Evolutionary conservation across 2,329 filamentous ascomycete genomes (phyloP).

Genomic region (Sphaerostilbella broomeana): DNA sequence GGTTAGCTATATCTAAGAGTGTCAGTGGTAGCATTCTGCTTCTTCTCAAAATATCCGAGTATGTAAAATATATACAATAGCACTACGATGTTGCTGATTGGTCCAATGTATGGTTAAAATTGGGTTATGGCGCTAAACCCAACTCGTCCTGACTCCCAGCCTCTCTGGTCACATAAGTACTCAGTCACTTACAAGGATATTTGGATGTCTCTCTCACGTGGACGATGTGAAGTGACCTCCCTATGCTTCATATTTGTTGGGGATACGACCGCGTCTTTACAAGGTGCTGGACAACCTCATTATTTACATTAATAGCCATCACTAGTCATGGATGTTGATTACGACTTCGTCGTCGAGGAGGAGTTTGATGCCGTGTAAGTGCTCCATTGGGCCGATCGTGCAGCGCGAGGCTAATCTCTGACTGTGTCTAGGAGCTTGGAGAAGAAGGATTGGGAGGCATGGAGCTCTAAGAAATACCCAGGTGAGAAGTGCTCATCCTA

Average conservation of each 20-base stretch:
- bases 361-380: constrained; percentile 50
- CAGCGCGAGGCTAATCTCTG: not conserved
- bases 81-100: too few relatives aligned
- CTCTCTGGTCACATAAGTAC: too few relatives aligned
- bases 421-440: constrained; percentile 3
- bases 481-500: constrained; percentile 21
- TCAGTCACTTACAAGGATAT: not conserved
- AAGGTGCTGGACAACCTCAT: not conserved
- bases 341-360: constrained; percentile 38
- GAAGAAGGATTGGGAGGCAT: constrained; percentile 8
- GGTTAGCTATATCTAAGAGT: too few relatives aligned
- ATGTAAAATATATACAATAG: too few relatives aligned
- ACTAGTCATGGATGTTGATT: constrained; percentile 14
- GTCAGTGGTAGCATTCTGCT: too few relatives aligned
- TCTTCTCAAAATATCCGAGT: too few relatives aligned
- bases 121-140: not conserved
- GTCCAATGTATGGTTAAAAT: too few relatives aligned
- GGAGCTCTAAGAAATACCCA: constrained; percentile 29
- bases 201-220: not conserved
- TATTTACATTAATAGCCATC: not conserved
- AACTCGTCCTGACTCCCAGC: too few relatives aligned
- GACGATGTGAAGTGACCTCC: too few relatives aligned
- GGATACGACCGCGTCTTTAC: too few relatives aligned
- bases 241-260: too few relatives aligned
- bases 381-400: not conserved